Conservation (phyloP, 805 yeast species). For the Barnettozyma pratensis region DNA sequence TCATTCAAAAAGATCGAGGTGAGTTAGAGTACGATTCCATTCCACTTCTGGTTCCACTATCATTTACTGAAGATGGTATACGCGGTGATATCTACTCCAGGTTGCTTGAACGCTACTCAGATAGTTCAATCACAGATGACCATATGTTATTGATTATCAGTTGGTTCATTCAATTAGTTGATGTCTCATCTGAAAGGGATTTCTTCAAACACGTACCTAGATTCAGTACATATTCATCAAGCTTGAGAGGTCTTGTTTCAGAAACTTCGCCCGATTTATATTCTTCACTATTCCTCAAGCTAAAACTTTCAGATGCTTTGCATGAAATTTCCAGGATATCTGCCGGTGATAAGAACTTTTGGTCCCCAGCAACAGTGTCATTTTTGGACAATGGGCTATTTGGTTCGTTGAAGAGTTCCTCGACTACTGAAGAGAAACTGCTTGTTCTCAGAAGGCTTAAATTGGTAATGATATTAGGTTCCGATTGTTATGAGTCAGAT, state of each 20-base stretch:
- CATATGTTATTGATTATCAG: constrained; percentile 30
- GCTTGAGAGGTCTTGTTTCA: constrained; percentile 1
- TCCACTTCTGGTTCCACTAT: constrained; percentile 37
- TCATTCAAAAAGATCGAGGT: neutral
- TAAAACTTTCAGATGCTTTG: constrained; percentile 14
- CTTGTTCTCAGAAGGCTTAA: constrained; percentile 33
- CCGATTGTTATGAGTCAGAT: constrained; percentile 9
- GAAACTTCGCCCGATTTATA: constrained; percentile 7
- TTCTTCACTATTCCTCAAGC: constrained; percentile 1
- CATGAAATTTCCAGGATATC: constrained; percentile 10
- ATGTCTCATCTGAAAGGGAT: constrained; percentile 30
- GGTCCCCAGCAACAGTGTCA: constrained; percentile 32
- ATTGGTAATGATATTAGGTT: constrained; percentile 28
- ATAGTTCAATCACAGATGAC: constrained; percentile 11
- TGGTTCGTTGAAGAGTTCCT: constrained; percentile 19
- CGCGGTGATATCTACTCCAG: constrained; percentile 29
- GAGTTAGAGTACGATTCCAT: constrained; percentile 30
- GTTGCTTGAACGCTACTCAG: constrained; percentile 13
- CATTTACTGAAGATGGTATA: constrained; percentile 36
- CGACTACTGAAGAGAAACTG: constrained; percentile 21
- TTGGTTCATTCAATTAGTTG: constrained; percentile 36
- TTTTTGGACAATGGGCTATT: constrained; percentile 35
- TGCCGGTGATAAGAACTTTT: constrained; percentile 21
- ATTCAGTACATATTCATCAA: neutral
- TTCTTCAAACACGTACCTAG: constrained; percentile 15